These are phyloP conservation scores for Marsdenia floribunda DNA, from an alignment of 257 asterid genomes.

Conservation along the genomic window DNA sequence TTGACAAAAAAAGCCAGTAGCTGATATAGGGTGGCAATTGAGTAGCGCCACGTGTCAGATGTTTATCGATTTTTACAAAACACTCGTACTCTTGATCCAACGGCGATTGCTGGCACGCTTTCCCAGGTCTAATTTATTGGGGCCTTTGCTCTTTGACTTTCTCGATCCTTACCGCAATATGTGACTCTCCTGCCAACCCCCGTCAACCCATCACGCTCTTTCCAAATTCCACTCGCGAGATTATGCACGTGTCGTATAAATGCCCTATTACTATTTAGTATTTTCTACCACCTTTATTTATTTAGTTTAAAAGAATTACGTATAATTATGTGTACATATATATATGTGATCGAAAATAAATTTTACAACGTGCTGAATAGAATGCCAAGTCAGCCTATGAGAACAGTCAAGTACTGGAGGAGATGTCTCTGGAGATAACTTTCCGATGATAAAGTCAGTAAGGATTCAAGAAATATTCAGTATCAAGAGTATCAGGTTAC, in stretches of 20 bases:
- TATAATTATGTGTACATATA: no score
- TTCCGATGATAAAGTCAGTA: no score
- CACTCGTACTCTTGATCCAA: constrained; percentile 21
- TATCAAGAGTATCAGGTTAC: no score
- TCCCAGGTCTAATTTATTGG: constrained; percentile 25
- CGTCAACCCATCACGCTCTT: background rate
- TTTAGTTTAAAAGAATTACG: background rate
- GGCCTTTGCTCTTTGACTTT: constrained; percentile 28
- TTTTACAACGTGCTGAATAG: no score
- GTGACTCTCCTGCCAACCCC: background rate
- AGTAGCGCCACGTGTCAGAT: constrained; percentile 12
- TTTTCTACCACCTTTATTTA: background rate
- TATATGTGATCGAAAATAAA: no score
- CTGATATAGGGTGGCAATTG: constrained; percentile 8
- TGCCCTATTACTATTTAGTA: background rate
- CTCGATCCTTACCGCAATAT: constrained; percentile 3
- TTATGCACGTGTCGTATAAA: background rate
- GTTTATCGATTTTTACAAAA: constrained; percentile 1
- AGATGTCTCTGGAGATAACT: no score
- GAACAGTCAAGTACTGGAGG: no score
- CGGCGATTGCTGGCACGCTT: constrained; percentile 32
- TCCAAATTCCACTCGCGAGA: constrained; percentile 8
- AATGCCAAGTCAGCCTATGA: no score
- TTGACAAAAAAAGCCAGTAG: constrained; percentile 12
- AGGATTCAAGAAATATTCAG: no score